Conservation (phyloP, 177 flowering plant genomes). For the Tripterygium wilfordii region DNA sequence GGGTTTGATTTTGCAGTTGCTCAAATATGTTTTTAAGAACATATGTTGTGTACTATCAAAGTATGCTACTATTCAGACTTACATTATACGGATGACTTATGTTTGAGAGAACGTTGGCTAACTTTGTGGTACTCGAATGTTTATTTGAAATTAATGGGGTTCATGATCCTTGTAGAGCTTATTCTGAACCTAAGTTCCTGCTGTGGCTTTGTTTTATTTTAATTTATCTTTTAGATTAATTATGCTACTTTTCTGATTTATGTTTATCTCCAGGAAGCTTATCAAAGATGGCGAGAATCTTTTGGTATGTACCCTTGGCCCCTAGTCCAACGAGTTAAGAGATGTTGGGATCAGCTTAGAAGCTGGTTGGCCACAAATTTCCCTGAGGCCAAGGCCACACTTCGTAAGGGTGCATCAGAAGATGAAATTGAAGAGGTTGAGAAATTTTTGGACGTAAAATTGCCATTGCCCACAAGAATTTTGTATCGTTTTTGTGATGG, state of each 20-base stretch:
- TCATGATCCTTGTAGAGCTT: no score
- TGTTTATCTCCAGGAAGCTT: conserved; percentile 49
- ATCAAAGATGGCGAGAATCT: conserved; percentile 60
- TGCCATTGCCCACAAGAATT: conserved; percentile 73
- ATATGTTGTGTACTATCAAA: no score
- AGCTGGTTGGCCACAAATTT: conserved; percentile 62
- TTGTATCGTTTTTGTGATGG: conserved; percentile 87
- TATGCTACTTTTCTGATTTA: neutral
- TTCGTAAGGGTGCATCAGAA: conserved; percentile 71
- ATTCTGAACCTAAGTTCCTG: no score
- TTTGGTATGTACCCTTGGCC: conserved; percentile 77
- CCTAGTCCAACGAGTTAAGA: conserved; percentile 62
- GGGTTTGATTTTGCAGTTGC: no score
- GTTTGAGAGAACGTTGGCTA: no score
- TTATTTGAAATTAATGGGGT: no score
- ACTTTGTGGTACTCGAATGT: no score
- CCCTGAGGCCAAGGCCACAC: conserved; percentile 59
- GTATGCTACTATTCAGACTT: no score
- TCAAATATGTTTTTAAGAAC: no score
- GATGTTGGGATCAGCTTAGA: conserved; percentile 60
- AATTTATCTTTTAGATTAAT: neutral
- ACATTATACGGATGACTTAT: no score
- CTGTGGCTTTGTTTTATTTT: neutral
- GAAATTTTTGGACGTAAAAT: conserved; percentile 48
- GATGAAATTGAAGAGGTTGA: conserved; percentile 53